Base-by-base conservation (phyloP, 2,329 filamentous ascomycete genomes). In the Fusarium tricinctum region DNA sequence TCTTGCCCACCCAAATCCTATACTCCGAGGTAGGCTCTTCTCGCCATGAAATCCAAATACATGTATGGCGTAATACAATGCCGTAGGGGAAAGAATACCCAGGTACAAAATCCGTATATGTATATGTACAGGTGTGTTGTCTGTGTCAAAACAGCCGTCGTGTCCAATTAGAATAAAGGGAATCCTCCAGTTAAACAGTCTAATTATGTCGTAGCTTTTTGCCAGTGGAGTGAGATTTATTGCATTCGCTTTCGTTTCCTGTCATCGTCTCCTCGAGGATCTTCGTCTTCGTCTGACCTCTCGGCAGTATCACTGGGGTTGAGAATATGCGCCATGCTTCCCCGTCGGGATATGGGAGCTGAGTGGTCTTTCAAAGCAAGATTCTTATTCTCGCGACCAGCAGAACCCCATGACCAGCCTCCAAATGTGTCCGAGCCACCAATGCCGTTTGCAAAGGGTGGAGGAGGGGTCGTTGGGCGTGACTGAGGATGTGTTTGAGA, bases 291-390 rank as follows among this genome's bases (percentile, higher is more conserved):
- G 28, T 87, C 84, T 8, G 85, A 83, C 38, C 84, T 80, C 75
- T 88, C 86, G 8, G 81, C 81, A 20, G 84, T 87, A 52, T 87
- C 85, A 23, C 85, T 86, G 1, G 86, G 86, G 71, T 89, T 89
- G n/a, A 89, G 78, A 19, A 89, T 89, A 63, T 89, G 86, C 1
- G 86, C 86, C 86, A 89, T 88, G 76, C 86, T 89, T 23, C 86
- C 86, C 49, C 86, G 78, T 45, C 86, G 78, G 0, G 86, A 89
- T 1, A 85, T 84, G 3, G 86, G 86, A 1, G 81, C 85, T 3
- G 86, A 89, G 60, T 83, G 83, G 68, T 89, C 86, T 63, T 82
- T 85, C 45, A 87, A 74, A 6, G 80, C 76, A 10, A 88, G 78
- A 20, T 82, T 84, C 73, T 84, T 85, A 58, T 82, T 82, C 50